Conservation (phyloP, 257 asterid genomes). For the Anisodus acutangulus region DNA sequence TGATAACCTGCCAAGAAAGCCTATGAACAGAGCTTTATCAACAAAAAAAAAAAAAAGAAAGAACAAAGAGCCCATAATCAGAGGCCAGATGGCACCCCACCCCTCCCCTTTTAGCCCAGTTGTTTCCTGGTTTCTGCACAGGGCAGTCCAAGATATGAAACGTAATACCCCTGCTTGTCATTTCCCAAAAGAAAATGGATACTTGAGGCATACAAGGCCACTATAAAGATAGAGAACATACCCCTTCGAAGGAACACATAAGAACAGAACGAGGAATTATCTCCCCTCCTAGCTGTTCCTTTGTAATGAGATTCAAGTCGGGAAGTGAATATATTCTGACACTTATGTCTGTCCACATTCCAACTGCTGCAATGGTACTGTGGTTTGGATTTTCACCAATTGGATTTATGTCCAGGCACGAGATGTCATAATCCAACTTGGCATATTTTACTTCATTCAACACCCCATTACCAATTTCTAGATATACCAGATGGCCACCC, state of each 20-base stretch:
- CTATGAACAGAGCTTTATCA: not conserved
- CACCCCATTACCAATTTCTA: slow-evolving; percentile 93
- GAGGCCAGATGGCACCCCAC: not conserved
- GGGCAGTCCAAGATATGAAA: not conserved
- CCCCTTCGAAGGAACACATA: slow-evolving; percentile 95
- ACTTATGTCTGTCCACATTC: slow-evolving; percentile 99
- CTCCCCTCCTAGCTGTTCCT: slow-evolving; percentile 96
- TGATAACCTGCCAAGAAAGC: not conserved
- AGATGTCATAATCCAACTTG: slow-evolving; percentile 87
- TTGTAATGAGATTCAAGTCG: slow-evolving; percentile 77
- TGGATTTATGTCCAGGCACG: slow-evolving; percentile 97
- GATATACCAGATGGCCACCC: slow-evolving; percentile 92
- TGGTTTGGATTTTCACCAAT: slow-evolving; percentile 77
- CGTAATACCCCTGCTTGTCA: not conserved
- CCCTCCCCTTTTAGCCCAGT: not conserved
- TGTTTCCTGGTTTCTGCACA: slow-evolving; percentile 14
- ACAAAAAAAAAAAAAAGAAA: too few relatives aligned
- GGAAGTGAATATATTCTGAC: slow-evolving; percentile 78
- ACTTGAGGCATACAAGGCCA: not conserved
- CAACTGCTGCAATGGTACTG: slow-evolving; percentile 94
- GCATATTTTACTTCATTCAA: slow-evolving; percentile 71
- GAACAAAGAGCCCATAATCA: not conserved
- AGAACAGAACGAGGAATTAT: slow-evolving; percentile 98
- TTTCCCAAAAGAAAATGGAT: not conserved
- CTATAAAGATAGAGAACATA: slow-evolving; percentile 43